Evolutionary conservation across 1,139 yeast species (phyloP), one percentile per base, ranked within the genome.

Genomic region (Candida buenavistaensis): DNA sequence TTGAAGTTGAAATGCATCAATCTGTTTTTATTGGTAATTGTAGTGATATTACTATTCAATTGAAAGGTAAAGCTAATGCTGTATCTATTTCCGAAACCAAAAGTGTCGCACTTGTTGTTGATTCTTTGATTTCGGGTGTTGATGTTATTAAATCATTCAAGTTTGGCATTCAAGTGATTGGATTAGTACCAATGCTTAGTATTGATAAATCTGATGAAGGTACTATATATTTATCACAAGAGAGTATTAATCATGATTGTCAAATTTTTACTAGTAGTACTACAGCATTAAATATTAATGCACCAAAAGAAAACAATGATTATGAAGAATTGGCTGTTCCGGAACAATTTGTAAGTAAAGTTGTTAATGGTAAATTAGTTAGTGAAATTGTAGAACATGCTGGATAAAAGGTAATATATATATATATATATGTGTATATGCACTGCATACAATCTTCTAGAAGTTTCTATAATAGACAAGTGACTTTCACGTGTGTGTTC

Each of bases 41-140:
- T 64, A 55, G 57, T 26, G 82, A 82, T 40, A 67, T 78, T 30
- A 82, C 96, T 9, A 64, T 94, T 39, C 94, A 86, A 57, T 70
- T 94, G 54, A 82, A 80, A 59, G 98, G 98, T 43, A 92, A 92
- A 58, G 88, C 89, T 39, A 90, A 89, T 52, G 95, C 96, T 1
- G 77, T 94, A 37, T 79, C 96, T 1, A 55, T 92, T 41, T 82
- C 86, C 43, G 82, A 82, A 39, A 81, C 95, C 53, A 67, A 67
- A 26, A 80, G 79, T 44, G 72, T 80, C 28, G 96, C 90, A 10
- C 68, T 94, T 27, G 82, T 92, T 26, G 75, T 88, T 24, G 97
- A 92, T 43, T 77, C 85, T 19, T 78, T 89, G 47, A 87, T 94
- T 35, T 82, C 96, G 5, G 94, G 96, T 27, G 72, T 92, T 36